Percentiles rank a stretch among this genome's conserved stretches.
Conservation (phyloP, 129 eudicot species). For the Arctium minus region DNA sequence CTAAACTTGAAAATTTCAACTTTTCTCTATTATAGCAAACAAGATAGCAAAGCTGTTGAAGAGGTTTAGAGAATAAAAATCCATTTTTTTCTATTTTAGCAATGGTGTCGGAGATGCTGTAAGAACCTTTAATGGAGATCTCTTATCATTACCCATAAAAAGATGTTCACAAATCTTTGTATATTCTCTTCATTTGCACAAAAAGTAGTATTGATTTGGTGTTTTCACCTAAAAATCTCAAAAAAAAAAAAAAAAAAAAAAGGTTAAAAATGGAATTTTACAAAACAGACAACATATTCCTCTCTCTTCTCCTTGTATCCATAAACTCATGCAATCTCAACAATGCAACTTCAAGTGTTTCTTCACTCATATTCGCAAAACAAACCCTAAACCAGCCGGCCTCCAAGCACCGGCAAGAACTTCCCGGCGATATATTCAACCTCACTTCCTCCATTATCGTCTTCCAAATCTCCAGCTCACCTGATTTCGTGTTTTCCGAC, state of each 20-base stretch:
- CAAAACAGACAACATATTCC: neutral
- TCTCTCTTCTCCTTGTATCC: slow-evolving; percentile 32
- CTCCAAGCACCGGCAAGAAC: slow-evolving; percentile 78
- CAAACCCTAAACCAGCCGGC: slow-evolving; percentile 92
- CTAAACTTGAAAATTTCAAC: too few species aligned
- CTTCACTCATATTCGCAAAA: slow-evolving; percentile 82
- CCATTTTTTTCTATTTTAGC: too few species aligned
- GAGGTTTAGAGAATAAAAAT: too few species aligned
- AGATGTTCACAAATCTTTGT: neutral
- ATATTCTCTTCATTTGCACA: neutral
- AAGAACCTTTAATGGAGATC: too few species aligned
- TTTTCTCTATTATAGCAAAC: too few species aligned
- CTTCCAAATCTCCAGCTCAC: slow-evolving; percentile 63
- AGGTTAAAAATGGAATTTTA: neutral
- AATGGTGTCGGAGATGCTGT: too few species aligned
- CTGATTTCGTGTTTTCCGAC: slow-evolving; percentile 39
- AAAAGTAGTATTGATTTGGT: neutral
- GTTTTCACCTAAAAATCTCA: slow-evolving; percentile 11
- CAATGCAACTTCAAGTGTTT: slow-evolving; percentile 62
- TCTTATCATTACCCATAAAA: too few species aligned
- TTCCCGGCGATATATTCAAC: slow-evolving; percentile 80
- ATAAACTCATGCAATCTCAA: slow-evolving; percentile 56
- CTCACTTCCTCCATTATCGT: slow-evolving; percentile 51
- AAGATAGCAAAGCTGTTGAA: too few species aligned
- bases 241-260: neutral